phyloP scores from a whole-genome alignment of 176 grass and related monocot species.

The Carex cristatella region DNA sequence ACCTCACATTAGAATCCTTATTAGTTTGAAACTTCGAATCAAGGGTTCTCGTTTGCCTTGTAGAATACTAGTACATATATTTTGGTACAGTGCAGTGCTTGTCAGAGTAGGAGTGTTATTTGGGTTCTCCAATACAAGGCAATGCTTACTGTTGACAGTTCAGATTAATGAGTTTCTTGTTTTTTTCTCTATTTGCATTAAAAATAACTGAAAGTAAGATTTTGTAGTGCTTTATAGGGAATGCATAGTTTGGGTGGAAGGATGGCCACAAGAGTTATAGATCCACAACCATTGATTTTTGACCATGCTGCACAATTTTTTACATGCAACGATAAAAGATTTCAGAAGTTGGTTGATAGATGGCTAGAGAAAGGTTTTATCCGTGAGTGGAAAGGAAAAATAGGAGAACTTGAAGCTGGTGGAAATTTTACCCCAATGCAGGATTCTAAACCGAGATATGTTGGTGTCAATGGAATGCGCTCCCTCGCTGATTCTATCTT shows the following conservation, averaged over 20 bases:
- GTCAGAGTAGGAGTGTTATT: not conserved
- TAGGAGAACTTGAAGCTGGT: constrained; percentile 67
- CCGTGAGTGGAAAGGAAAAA: constrained; percentile 56
- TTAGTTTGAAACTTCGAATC: not conserved
- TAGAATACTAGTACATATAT: not conserved
- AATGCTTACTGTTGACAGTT: not conserved
- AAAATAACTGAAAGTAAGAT: constrained; percentile 4
- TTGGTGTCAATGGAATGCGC: constrained; percentile 70
- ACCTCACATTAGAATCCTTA: not conserved
- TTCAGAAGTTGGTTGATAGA: constrained; percentile 59
- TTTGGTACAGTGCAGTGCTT: not conserved
- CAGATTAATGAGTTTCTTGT: not conserved
- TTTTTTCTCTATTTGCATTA: not conserved
- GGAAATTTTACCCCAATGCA: constrained; percentile 42
- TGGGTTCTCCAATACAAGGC: not conserved
- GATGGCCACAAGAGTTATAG: constrained; percentile 62
- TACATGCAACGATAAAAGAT: constrained; percentile 63
- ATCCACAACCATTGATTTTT: constrained; percentile 46
- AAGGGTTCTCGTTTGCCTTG: not conserved
- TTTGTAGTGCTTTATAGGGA: constrained; percentile 47
- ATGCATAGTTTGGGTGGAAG: constrained; percentile 79
- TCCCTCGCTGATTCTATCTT: constrained; percentile 65
- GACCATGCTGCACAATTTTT: constrained; percentile 96
- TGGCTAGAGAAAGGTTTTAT: constrained; percentile 60
- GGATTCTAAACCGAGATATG: constrained; percentile 42